Percentiles rank a stretch among this genome's conserved stretches.
phyloP scores from a whole-genome alignment of 495 filamentous ascomycete genomes.

The Penicillium robsamsonii region DNA sequence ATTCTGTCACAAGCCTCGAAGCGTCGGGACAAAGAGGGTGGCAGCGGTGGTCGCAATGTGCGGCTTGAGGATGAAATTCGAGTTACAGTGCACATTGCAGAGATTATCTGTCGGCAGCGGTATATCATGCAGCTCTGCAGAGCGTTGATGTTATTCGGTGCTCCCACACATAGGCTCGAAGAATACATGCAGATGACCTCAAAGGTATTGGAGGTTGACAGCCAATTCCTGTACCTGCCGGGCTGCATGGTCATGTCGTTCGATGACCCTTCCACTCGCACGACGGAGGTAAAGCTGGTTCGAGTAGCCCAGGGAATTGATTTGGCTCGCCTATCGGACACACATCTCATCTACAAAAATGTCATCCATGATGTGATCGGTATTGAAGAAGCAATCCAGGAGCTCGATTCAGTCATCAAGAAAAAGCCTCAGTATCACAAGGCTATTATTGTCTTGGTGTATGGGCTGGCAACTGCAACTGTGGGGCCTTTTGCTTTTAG shows the following conservation, averaged over 20 bases:
- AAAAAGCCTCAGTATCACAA: constrained; percentile 62
- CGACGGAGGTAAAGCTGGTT: constrained; percentile 85
- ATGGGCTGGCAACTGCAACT: constrained; percentile 73
- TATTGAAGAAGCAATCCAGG: constrained; percentile 73
- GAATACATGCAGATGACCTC: constrained; percentile 88
- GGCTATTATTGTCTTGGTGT: constrained; percentile 69
- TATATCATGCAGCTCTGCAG: constrained; percentile 83
- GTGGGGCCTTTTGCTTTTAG: constrained; percentile 86
- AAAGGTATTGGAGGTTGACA: constrained; percentile 80
- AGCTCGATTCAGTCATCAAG: constrained; percentile 62
- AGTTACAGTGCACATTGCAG: constrained; percentile 82
- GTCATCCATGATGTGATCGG: constrained; percentile 83
- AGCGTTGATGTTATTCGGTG: constrained; percentile 77
- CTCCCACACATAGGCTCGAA: constrained; percentile 70
- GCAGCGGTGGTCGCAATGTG: constrained; percentile 12
- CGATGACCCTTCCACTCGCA: constrained; percentile 81
- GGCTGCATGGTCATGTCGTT: constrained; percentile 94
- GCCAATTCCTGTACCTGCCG: constrained; percentile 84
- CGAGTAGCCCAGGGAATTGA: constrained; percentile 72
- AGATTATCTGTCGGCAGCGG: constrained; percentile 73
- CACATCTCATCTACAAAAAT: constrained; percentile 85
- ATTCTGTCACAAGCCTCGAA: constrained; percentile 31
- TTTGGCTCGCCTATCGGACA: constrained; percentile 75
- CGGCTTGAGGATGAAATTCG: constrained; percentile 58
- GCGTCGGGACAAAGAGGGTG: constrained; percentile 23